These are phyloP conservation scores for Lipomyces starkeyi DNA, from an alignment of 805 yeast genomes.

Conservation along the genomic window DNA sequence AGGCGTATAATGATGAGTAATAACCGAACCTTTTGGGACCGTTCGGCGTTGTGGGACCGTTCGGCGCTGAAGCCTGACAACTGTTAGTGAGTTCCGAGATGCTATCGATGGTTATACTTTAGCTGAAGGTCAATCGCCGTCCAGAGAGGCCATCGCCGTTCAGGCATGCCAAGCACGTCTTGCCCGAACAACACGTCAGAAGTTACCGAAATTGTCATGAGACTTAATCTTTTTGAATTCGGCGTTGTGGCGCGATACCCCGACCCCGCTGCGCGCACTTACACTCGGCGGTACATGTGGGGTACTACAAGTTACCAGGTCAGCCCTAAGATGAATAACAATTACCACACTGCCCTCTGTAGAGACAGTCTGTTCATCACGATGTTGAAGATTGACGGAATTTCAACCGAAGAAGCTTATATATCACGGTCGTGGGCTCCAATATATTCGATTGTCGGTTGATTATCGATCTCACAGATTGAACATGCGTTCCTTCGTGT, in stretches of 20 bases:
- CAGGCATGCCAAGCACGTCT: neutral
- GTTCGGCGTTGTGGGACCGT: too few species aligned
- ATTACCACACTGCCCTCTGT: neutral
- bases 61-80: too few species aligned
- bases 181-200: neutral
- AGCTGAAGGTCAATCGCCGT: neutral
- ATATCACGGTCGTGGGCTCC: neutral
- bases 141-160: constrained; percentile 3
- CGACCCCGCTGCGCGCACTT: too few species aligned
- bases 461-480: neutral
- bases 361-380: neutral
- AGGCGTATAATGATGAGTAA: too few species aligned
- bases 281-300: neutral
- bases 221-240: neutral
- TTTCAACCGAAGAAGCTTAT: neutral
- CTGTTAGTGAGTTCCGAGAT: too few species aligned
- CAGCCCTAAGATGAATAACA: neutral
- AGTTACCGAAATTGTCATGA: neutral
- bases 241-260: constrained; percentile 3
- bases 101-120: too few species aligned
- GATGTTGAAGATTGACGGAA: neutral
- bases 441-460: neutral
- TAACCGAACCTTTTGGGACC: too few species aligned
- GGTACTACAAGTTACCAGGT: neutral
- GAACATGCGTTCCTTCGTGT: constrained; percentile 3